These are phyloP conservation scores for Babesia ovis DNA, from an alignment of 169 alveolate species.

Conservation along the genomic window DNA sequence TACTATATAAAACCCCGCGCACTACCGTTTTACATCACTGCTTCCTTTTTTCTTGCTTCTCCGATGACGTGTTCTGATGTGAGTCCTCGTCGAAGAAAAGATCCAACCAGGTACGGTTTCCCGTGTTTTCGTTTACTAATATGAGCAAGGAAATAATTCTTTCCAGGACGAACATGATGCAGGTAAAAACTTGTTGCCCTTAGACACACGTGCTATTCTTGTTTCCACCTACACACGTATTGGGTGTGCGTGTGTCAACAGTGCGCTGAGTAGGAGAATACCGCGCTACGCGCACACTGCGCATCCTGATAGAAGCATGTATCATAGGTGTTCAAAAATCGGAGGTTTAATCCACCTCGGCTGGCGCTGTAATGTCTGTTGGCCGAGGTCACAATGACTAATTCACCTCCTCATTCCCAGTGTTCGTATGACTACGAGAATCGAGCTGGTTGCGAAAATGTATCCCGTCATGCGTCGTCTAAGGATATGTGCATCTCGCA, in stretches of 20 bases:
- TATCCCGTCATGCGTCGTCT: neutral
- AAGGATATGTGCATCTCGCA: constrained; percentile 10
- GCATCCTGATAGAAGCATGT: no score
- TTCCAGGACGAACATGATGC: constrained; percentile 45
- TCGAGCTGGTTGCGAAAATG: neutral
- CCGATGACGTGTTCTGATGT: neutral
- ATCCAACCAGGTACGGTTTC: constrained; percentile 64
- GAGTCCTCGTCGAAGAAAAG: constrained; percentile 21
- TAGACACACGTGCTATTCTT: no score
- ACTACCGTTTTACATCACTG: neutral
- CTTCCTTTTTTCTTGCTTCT: neutral
- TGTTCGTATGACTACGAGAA: constrained; percentile 41
- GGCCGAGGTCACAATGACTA: constrained; percentile 2
- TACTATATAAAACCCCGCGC: no score
- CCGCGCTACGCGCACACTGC: no score
- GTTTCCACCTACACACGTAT: no score
- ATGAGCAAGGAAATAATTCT: constrained; percentile 48
- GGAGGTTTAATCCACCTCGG: neutral
- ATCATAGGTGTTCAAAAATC: no score
- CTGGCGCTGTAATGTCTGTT: neutral
- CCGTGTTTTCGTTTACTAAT: constrained; percentile 37
- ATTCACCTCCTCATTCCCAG: constrained; percentile 5
- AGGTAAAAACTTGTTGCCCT: no score
- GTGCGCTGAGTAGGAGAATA: no score
- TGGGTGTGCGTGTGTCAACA: no score